A percentile compares a stretch with the other conserved stretches of the same genome.
Evolutionary conservation across 1,139 yeast species (phyloP).

Genomic region (Saccharomyces hybrid): DNA sequence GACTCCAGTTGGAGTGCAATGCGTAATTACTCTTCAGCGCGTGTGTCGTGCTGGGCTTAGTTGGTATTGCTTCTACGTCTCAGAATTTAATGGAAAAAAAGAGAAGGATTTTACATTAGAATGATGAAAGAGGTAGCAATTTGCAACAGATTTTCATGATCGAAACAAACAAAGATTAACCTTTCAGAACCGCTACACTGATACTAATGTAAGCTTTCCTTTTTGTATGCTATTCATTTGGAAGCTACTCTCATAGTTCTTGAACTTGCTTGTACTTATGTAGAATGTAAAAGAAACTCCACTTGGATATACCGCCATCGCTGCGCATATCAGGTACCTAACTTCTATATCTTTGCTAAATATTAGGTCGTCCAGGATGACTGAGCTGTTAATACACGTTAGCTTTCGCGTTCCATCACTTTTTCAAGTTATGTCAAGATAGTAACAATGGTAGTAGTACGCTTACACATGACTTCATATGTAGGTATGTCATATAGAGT

Average conservation of each 20-base stretch:
- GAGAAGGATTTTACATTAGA: not conserved
- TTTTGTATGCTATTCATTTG: not conserved
- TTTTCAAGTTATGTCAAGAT: not conserved
- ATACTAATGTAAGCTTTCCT: slow-evolving; percentile 2
- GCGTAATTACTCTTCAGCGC: not conserved
- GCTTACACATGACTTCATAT: not conserved
- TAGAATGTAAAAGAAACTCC: not conserved
- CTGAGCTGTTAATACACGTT: not conserved
- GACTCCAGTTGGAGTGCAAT: not conserved
- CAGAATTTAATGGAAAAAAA: not conserved
- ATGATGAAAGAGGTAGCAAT: slow-evolving; percentile 7
- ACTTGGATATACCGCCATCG: not conserved
- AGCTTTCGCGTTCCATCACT: not conserved
- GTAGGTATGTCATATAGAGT: not conserved
- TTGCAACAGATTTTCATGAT: slow-evolving; percentile 6
- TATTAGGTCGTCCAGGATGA: not conserved
- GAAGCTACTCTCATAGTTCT: not conserved
- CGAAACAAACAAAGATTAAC: slow-evolving; percentile 9
- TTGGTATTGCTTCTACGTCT: not conserved
- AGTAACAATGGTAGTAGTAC: not conserved
- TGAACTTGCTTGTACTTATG: not conserved
- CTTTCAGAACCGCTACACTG: slow-evolving; percentile 32
- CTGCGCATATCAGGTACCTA: not conserved
- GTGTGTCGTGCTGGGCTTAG: not conserved
- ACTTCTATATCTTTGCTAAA: not conserved